phyloP scores from a whole-genome alignment of 2,329 filamentous ascomycete genomes.

The Epichloe aotearoae region DNA sequence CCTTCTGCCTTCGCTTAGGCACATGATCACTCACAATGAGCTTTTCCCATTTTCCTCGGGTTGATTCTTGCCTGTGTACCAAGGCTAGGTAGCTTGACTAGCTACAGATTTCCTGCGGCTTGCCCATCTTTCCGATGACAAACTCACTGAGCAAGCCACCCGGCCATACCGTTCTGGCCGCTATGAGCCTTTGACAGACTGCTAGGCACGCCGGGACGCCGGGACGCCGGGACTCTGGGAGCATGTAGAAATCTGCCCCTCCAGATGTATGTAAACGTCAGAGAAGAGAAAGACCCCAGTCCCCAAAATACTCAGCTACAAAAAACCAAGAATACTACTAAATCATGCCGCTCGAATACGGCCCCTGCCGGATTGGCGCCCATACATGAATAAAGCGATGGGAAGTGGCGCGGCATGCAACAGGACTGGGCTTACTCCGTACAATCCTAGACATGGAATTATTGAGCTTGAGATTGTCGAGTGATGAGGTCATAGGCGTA shows the following conservation, averaged over 20 bases:
- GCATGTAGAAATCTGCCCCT: not conserved
- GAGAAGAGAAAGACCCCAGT: not conserved
- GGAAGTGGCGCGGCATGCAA: not conserved
- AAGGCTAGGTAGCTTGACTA: too few species aligned
- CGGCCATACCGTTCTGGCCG: not conserved
- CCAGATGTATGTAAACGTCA: not conserved
- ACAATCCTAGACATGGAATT: not conserved
- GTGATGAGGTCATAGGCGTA: conserved; percentile 2
- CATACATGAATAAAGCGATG: not conserved
- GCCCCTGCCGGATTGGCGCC: not conserved
- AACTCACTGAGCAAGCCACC: not conserved
- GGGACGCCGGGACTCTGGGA: not conserved
- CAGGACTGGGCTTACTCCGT: not conserved
- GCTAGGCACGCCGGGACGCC: too few species aligned
- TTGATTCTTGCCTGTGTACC: too few species aligned
- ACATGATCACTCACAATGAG: too few species aligned
- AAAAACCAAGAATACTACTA: too few species aligned
- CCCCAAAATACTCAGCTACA: not conserved
- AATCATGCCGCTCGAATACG: not conserved
- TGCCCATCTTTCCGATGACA: too few species aligned
- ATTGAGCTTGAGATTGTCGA: not conserved
- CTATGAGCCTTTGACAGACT: too few species aligned
- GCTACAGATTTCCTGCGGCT: too few species aligned
- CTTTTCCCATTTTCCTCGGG: too few species aligned
- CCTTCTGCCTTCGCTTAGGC: too few species aligned